phyloP scores from a whole-genome alignment of 768 basidiomycete species.

The Lyophyllum semitale region DNA sequence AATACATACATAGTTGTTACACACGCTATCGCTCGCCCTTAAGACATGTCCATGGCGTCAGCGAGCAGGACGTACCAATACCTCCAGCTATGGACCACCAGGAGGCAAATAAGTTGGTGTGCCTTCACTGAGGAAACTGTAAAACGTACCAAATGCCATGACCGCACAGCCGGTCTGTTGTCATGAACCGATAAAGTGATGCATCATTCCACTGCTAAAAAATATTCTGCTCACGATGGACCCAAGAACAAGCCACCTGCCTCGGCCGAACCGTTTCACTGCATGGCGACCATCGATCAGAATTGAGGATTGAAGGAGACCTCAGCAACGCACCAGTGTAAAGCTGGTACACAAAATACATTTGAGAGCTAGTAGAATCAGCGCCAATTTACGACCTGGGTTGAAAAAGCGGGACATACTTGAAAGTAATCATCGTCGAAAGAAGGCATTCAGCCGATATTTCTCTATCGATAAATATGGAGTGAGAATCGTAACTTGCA shows the following conservation, averaged over 20 bases:
- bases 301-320: neutral
- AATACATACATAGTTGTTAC: constrained; percentile 36
- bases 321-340: constrained; percentile 30
- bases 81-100: constrained; percentile 23
- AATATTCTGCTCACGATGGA: constrained; percentile 24
- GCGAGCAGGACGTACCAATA: constrained; percentile 21
- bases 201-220: neutral
- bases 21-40: constrained; percentile 24
- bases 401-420: constrained; percentile 25
- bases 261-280: constrained; percentile 29
- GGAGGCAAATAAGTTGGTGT: neutral
- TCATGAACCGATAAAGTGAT: neutral
- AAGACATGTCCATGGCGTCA: neutral
- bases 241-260: constrained; percentile 28
- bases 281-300: neutral
- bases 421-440: constrained; percentile 43
- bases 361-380: constrained; percentile 36
- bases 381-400: neutral
- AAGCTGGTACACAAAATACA: constrained; percentile 45
- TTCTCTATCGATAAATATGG: constrained; percentile 24
- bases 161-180: constrained; percentile 26
- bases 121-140: neutral
- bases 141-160: constrained; percentile 30
- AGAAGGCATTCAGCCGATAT: constrained; percentile 44
- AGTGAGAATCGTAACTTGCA: no score